phyloP scores from a whole-genome alignment of 1,284 basidiomycete genomes.

The Moesziomyces globuligerus region DNA sequence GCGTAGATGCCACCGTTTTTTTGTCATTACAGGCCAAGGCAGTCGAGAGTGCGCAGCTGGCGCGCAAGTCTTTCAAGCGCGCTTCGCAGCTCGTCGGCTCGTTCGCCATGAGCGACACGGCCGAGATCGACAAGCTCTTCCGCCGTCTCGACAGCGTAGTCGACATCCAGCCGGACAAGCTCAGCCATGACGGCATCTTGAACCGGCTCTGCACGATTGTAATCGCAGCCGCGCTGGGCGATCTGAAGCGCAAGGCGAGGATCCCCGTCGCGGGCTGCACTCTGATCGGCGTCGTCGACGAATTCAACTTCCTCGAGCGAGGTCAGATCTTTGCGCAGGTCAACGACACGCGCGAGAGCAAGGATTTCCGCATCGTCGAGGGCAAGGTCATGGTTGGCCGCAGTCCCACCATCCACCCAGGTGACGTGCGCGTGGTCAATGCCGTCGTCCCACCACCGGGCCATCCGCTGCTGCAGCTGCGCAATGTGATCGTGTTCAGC shows the following conservation, averaged over 20 bases:
- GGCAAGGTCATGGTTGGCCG: slow-evolving; percentile 44
- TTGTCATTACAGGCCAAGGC: slow-evolving; percentile 21
- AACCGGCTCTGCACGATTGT: slow-evolving; percentile 25
- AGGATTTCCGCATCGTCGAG: slow-evolving; percentile 14
- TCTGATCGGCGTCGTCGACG: slow-evolving; percentile 42
- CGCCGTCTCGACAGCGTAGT: slow-evolving; percentile 11
- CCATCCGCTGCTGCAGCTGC: slow-evolving; percentile 36
- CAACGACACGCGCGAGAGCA: slow-evolving; percentile 7
- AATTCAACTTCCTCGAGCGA: slow-evolving; percentile 24
- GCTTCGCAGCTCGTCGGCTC: slow-evolving; percentile 26
- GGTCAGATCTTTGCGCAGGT: slow-evolving; percentile 45
- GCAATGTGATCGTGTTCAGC: slow-evolving; percentile 48
- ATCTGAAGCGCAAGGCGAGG: slow-evolving; percentile 37
- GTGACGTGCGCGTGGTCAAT: slow-evolving; percentile 40
- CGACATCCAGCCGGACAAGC: slow-evolving; percentile 17
- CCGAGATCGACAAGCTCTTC: slow-evolving; percentile 24
- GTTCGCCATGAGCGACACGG: slow-evolving; percentile 24
- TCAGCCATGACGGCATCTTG: slow-evolving; percentile 14
- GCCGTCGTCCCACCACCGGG: slow-evolving; percentile 30
- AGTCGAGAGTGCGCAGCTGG: slow-evolving; percentile 17
- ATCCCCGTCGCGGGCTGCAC: slow-evolving; percentile 23
- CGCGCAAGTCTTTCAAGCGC: slow-evolving; percentile 12
- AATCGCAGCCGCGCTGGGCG: slow-evolving; percentile 32
- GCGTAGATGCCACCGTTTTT: slow-evolving; percentile 11
- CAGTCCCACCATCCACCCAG: slow-evolving; percentile 48